A percentile compares a stretch with the other conserved stretches of the same genome.
These are phyloP conservation scores for Pythium utonaiense DNA, from an alignment of 352 stramenopile genomes.

Conservation along the genomic window DNA sequence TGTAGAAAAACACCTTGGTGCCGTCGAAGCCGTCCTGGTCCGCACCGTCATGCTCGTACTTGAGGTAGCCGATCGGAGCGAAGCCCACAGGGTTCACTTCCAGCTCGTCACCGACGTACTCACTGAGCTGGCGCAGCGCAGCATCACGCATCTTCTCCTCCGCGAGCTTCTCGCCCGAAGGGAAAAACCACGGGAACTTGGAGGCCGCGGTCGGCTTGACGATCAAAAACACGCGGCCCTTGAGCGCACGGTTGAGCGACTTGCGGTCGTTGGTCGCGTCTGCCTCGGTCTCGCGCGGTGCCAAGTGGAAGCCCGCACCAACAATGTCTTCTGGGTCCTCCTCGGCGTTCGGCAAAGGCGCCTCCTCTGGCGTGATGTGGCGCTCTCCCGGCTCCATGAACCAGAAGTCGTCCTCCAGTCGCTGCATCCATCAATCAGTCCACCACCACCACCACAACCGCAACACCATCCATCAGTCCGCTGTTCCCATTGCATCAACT, in stretches of 20 bases:
- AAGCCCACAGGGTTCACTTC: slow-evolving; percentile 61
- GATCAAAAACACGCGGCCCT: slow-evolving; percentile 75
- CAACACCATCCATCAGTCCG: background rate
- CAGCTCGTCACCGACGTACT: slow-evolving; percentile 42
- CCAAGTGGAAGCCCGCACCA: slow-evolving; percentile 70
- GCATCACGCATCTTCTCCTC: slow-evolving; percentile 81
- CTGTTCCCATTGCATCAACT: background rate
- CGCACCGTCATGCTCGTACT: slow-evolving; percentile 55
- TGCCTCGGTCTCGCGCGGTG: slow-evolving; percentile 75
- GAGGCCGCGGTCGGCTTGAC: slow-evolving; percentile 45
- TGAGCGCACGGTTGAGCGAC: slow-evolving; percentile 80
- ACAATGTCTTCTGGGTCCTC: slow-evolving; percentile 68
- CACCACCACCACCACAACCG: background rate
- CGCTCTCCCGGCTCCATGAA: slow-evolving; percentile 73
- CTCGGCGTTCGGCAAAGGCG: slow-evolving; percentile 50
- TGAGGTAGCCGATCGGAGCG: slow-evolving; percentile 71
- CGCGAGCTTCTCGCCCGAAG: slow-evolving; percentile 49
- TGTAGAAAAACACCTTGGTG: slow-evolving; percentile 89
- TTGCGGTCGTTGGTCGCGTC: slow-evolving; percentile 79
- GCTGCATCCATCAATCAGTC: slow-evolving; percentile 18
- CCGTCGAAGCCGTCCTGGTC: slow-evolving; percentile 45
- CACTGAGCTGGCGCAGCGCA: slow-evolving; percentile 53
- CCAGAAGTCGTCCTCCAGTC: slow-evolving; percentile 81
- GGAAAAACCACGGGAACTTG: slow-evolving; percentile 82
- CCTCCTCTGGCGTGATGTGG: slow-evolving; percentile 76